Percentiles rank a stretch among this genome's conserved stretches.
Evolutionary conservation across 2,329 filamentous ascomycete species (phyloP).

Genomic region (Curvularia sp.): DNA sequence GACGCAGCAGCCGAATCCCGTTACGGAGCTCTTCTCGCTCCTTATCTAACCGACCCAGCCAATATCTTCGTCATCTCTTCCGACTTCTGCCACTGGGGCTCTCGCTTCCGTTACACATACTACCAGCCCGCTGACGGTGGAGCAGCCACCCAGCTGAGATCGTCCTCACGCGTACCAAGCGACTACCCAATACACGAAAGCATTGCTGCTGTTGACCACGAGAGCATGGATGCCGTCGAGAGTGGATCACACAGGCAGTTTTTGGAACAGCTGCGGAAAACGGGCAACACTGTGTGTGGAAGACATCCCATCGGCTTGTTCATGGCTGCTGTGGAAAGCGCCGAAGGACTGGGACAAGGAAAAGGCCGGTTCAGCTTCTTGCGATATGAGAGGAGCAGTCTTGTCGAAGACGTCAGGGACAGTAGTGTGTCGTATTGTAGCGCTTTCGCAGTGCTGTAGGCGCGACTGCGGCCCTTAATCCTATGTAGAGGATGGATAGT

Average conservation of each 20-base stretch:
- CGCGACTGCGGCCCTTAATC: not conserved
- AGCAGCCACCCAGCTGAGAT: constrained; percentile 38
- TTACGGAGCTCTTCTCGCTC: constrained; percentile 74
- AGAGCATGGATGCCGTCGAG: constrained; percentile 85
- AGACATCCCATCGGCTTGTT: constrained; percentile 92
- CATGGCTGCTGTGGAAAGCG: constrained; percentile 82
- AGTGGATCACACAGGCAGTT: constrained; percentile 76
- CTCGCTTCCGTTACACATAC: constrained; percentile 81
- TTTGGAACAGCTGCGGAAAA: constrained; percentile 70
- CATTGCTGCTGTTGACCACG: constrained; percentile 78
- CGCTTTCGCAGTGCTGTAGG: constrained; percentile 73
- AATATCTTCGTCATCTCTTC: constrained; percentile 90
- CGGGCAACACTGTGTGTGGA: constrained; percentile 91
- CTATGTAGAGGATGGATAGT: not conserved
- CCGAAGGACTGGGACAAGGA: constrained; percentile 56
- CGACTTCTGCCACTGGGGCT: constrained; percentile 97
- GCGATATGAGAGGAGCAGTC: constrained; percentile 83
- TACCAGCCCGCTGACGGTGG: constrained; percentile 66
- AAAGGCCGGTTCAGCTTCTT: constrained; percentile 75
- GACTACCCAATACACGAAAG: constrained; percentile 77
- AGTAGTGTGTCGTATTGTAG: constrained; percentile 96
- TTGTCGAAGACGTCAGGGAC: constrained; percentile 71
- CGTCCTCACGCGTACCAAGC: constrained; percentile 53
- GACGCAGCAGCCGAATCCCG: constrained; percentile 68
- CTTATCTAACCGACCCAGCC: constrained; percentile 75